These are phyloP conservation scores for Penicillium ucsense DNA, from an alignment of 495 filamentous ascomycete species.

Conservation along the genomic window DNA sequence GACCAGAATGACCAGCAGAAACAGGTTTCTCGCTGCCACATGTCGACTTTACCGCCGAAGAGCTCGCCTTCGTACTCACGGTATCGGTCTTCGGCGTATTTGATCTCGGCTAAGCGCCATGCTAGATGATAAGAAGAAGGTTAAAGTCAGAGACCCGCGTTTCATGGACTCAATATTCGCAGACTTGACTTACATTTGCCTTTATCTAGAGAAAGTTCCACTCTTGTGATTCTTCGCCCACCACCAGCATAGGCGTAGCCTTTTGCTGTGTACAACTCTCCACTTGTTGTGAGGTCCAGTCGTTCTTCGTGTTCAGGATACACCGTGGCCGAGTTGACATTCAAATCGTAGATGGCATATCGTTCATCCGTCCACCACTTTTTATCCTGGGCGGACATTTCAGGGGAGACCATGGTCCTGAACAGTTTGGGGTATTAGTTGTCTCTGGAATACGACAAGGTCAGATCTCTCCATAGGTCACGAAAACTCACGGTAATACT, in stretches of 20 bases:
- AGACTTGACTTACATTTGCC: constrained; percentile 7
- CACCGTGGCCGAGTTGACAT: constrained; percentile 74
- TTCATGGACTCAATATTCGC: background rate
- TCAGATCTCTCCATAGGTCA: background rate
- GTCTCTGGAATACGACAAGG: background rate
- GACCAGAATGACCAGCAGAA: constrained; percentile 98
- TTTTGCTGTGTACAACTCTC: constrained; percentile 50
- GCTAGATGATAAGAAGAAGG: constrained; percentile 23
- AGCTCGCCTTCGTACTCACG: constrained; percentile 56
- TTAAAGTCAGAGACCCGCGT: too few species aligned
- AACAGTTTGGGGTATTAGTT: constrained; percentile 1
- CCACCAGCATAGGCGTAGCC: constrained; percentile 91
- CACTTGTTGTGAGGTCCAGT: constrained; percentile 40
- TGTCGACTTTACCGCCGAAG: constrained; percentile 71
- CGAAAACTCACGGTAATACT: constrained; percentile 58
- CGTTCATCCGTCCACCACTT: constrained; percentile 85
- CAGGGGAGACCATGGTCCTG: constrained; percentile 72
- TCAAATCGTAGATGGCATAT: constrained; percentile 92
- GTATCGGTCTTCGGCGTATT: constrained; percentile 84
- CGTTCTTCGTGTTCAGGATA: constrained; percentile 76
- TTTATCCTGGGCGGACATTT: constrained; percentile 64
- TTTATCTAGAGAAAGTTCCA: constrained; percentile 76
- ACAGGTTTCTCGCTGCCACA: constrained; percentile 69
- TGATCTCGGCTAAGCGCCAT: constrained; percentile 73
- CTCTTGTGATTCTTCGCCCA: constrained; percentile 72